These are phyloP conservation scores for Botrytis pseudocinerea DNA, from an alignment of 2,329 filamentous ascomycete species.

Conservation along the genomic window DNA sequence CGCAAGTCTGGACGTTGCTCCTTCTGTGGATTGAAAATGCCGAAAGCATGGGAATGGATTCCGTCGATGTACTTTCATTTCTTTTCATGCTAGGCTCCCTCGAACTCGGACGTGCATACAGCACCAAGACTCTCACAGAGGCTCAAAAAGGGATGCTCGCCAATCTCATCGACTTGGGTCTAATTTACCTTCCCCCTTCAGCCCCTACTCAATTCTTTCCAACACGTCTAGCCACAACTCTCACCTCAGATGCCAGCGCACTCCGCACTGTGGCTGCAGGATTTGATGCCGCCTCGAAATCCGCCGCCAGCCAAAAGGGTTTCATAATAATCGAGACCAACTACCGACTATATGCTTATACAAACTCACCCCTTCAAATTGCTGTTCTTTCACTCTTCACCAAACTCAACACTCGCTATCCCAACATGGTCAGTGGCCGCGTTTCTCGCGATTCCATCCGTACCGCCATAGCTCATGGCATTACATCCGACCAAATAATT, in stretches of 20 bases:
- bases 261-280: conserved; percentile 70
- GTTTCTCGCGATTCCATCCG: conserved; percentile 87
- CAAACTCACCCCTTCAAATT: conserved; percentile 89
- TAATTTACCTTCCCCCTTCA: conserved; percentile 72
- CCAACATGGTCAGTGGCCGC: conserved; percentile 90
- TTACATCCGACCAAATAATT: conserved; percentile 94
- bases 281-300: conserved; percentile 64
- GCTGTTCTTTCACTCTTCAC: conserved; percentile 89
- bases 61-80: conserved; percentile 92
- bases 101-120: conserved; percentile 88
- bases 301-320: conserved; percentile 56
- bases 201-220: conserved; percentile 73
- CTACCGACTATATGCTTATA: conserved; percentile 96
- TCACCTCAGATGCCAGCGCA: conserved; percentile 72
- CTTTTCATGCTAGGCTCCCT: conserved; percentile 93
- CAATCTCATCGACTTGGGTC: conserved; percentile 86
- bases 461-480: conserved; percentile 82
- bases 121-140: conserved; percentile 77
- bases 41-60: conserved; percentile 68
- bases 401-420: conserved; percentile 84
- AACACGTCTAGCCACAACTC: conserved; percentile 88
- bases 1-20: conserved; percentile 93
- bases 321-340: conserved; percentile 98
- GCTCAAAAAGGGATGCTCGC: conserved; percentile 87
- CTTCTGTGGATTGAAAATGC: conserved; percentile 90